Base-by-base conservation (phyloP, 1,284 basidiomycete genomes). In the Vanrija pseudolonga region DNA sequence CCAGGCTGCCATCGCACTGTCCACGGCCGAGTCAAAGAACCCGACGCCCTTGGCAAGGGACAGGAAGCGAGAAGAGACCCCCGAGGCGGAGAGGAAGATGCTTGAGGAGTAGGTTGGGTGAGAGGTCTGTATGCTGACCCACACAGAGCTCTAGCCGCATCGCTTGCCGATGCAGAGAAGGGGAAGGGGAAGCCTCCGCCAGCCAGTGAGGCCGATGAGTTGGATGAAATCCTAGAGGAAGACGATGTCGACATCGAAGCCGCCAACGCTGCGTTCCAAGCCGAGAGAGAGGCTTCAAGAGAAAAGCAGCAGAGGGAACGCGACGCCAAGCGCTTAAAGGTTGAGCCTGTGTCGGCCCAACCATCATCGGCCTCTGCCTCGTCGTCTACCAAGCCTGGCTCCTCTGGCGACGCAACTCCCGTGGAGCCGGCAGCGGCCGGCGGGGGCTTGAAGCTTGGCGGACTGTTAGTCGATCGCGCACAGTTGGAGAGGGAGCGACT, bases 401-500 rank as follows among this genome's bases (percentile, higher is more conserved):
- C 32, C 32, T 32, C 32, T 32, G 32, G 32, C 14, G 32, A 14
- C 4, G 12, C 32, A 20, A 45, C 51, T 2, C 45, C 46, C 37
- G 28, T 42, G 20, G 19, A 47, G 19, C 47, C 43, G 2, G 24
- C 59, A 1, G n/a, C 59, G 5, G 17, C 49, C 8, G 40, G n/a
- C n/a, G n/a, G 22, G 15, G 39, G 26, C 6, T 3, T 50, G 17
- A 40, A 46, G 12, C 40, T 65, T 6, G 56, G 58, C 4, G 61
- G 59, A 2, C 47, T 58, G n/a, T 51, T 62, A 3, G 60, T 65
- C 5, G 71, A 74, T 53, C 65, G 74, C 3, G 71, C 71, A 0
- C 65, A 69, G 49, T 47, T 76, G 51, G 73, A 76, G 50, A 57
- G 53, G 17, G 74, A 76, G 52, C 53, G 74, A 5, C 47, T 71